Evolutionary conservation across 495 filamentous ascomycete genomes (phyloP), one percentile per base, ranked within the genome.

Genomic region (Astrothelium macrocarpum): DNA sequence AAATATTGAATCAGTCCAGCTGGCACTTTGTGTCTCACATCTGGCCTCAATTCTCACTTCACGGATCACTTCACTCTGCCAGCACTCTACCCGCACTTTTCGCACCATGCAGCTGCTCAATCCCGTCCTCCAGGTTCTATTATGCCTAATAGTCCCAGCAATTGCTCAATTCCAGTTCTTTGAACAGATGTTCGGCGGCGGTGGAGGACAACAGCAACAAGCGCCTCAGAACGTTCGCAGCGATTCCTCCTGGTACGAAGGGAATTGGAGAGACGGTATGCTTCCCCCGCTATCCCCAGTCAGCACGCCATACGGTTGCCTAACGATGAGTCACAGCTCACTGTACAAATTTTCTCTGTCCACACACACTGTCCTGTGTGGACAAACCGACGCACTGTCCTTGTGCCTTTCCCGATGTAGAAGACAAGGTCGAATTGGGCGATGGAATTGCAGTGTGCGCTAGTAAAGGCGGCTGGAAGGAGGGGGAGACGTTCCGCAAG

Each of bases 351-450:
- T 97, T 95, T 72, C 84, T 96, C n/a, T 96, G 91, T 71, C 91
- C 91, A 0, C 87, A 84, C 60, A 96, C 90, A 2, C 82, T 96
- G 28, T 87, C 90, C 5, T 97, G 91, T 78, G 91, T 97, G 1
- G 85, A 89, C 71, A 90, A 95, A 80, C 91, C 91, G 9, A 91
- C 95, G 74, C 91, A 97, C 76, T 97, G 91, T 73, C 91, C 91
- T 7, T 97, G 91, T 74, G 79, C 90, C 1, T 91, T 88, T 77
- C 87, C 90, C 7, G 76, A 78, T 18, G 80, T 89, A 53, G 89
- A 95, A 72, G 90, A 97, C 70, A 97, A 97, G 70, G 83, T 92
- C 61, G 91, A 97, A 75, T 76, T 94, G 36, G 88, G 85, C 18
- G 88, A 93, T 14, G 91, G 91, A 11, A 88, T 85, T 68, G 81